phyloP scores from a whole-genome alignment of 2,329 filamentous ascomycete species.

The Neofusicoccum kwambonambiense region DNA sequence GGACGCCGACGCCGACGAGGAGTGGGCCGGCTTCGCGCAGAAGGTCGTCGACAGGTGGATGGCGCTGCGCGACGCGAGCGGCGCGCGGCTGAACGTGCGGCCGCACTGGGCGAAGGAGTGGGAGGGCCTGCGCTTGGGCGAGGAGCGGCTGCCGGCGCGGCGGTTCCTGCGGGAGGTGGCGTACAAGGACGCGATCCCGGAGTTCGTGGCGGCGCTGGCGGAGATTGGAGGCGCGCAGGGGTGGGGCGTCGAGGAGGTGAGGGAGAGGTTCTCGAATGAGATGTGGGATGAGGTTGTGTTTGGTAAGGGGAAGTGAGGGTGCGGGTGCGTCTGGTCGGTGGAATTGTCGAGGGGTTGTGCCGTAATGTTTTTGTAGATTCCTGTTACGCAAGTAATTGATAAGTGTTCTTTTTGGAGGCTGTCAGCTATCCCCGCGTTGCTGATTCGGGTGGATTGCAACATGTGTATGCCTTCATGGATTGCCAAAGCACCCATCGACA shows the following conservation, averaged over 20 bases:
- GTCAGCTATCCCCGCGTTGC: too few species aligned
- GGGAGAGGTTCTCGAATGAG: conserved; percentile 43
- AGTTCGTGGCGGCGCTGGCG: conserved; percentile 35
- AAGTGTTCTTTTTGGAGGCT: too few species aligned
- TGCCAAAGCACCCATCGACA: too few species aligned
- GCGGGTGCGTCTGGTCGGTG: too few species aligned
- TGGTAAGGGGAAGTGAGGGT: neutral
- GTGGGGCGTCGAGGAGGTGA: conserved; percentile 41
- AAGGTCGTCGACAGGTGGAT: conserved; percentile 45
- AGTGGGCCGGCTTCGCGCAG: conserved; percentile 45
- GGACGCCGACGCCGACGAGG: conserved; percentile 36
- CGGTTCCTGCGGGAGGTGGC: conserved; percentile 39
- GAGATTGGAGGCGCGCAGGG: conserved; percentile 41
- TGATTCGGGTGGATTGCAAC: too few species aligned
- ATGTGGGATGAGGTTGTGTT: conserved; percentile 37
- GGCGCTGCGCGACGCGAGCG: conserved; percentile 22
- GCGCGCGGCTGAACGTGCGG: too few species aligned
- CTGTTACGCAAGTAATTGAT: too few species aligned
- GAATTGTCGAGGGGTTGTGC: too few species aligned
- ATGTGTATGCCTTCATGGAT: too few species aligned
- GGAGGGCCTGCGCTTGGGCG: conserved; percentile 33
- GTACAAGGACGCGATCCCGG: conserved; percentile 40
- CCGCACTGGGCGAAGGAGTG: conserved; percentile 41
- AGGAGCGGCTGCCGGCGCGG: neutral
- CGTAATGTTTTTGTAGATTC: too few species aligned